A percentile compares a stretch with the other conserved stretches of the same genome.
phyloP scores from a whole-genome alignment of 768 basidiomycete genomes.

The Astraeus odoratus region DNA sequence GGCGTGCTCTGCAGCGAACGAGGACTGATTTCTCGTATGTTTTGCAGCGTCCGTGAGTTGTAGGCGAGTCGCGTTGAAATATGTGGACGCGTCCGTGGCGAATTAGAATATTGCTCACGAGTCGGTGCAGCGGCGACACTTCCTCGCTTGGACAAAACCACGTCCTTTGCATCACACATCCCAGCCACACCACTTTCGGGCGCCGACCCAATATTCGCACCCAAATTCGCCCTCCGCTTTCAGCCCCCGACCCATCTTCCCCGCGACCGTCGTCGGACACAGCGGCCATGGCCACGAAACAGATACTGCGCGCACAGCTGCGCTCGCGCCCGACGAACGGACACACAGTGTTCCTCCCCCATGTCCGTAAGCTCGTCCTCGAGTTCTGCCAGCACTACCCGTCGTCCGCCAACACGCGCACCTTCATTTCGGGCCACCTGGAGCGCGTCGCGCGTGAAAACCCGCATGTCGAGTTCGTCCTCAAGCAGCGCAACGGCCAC shows the following conservation, averaged over 20 bases:
- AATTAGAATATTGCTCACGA: no score
- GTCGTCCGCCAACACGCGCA: conserved; percentile 65
- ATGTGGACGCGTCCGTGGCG: no score
- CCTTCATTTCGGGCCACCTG: conserved; percentile 58
- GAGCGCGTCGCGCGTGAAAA: conserved; percentile 60
- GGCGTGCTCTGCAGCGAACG: conserved; percentile 4
- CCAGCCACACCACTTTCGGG: not conserved
- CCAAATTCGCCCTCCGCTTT: conserved; percentile 8
- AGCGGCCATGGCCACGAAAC: conserved; percentile 24
- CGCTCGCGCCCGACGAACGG: conserved; percentile 68
- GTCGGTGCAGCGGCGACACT: no score
- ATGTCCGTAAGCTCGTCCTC: conserved; percentile 80
- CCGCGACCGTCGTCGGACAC: conserved; percentile 5
- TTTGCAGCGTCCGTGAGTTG: no score
- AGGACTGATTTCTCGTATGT: not conserved
- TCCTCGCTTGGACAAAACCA: no score
- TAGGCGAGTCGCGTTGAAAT: conserved; percentile 16
- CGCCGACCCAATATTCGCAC: conserved; percentile 10
- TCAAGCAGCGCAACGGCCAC: conserved; percentile 64
- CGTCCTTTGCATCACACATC: no score
- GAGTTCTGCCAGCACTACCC: conserved; percentile 84
- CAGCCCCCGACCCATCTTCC: conserved; percentile 19
- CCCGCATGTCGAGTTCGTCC: conserved; percentile 81
- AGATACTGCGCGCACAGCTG: conserved; percentile 40
- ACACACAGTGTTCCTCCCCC: conserved; percentile 64